phyloP scores from a whole-genome alignment of 208 protist genomes.

The Wallacemonas collosoma region DNA sequence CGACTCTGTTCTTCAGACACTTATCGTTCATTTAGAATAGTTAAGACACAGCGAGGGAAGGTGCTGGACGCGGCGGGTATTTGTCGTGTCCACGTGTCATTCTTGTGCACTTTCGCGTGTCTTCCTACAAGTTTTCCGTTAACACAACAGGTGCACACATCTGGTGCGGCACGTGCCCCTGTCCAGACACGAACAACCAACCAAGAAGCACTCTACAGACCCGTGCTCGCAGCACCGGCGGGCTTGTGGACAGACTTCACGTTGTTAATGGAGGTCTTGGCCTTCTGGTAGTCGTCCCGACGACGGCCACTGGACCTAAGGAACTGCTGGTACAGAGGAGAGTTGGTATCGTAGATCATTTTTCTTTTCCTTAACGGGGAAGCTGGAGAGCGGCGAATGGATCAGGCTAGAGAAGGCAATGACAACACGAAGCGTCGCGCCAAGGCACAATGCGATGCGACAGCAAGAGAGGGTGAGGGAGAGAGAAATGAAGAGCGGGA shows the following conservation, averaged over 20 bases:
- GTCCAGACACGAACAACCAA: background rate
- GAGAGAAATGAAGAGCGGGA: background rate
- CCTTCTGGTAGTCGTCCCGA: slow-evolving; percentile 89
- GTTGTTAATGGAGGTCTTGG: slow-evolving; percentile 52
- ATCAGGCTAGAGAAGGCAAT: background rate
- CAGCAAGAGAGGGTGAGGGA: background rate
- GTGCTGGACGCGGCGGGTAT: background rate
- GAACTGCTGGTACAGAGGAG: slow-evolving; percentile 93
- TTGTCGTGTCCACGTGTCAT: slow-evolving; percentile 1
- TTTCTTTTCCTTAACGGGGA: background rate
- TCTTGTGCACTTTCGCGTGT: background rate
- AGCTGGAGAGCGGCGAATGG: background rate
- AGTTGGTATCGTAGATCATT: slow-evolving; percentile 95
- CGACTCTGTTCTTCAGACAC: slow-evolving; percentile 7
- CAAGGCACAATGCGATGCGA: background rate
- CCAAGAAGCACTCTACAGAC: slow-evolving; percentile 55
- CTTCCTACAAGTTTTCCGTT: background rate
- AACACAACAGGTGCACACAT: background rate
- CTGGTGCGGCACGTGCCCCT: background rate
- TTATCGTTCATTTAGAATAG: slow-evolving; percentile 6
- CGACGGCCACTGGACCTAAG: slow-evolving; percentile 90
- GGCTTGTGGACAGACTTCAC: slow-evolving; percentile 82
- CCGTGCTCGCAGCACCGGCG: slow-evolving; percentile 85
- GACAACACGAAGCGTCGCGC: background rate
- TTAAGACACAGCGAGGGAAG: background rate